phyloP scores from a whole-genome alignment of 1,284 basidiomycete species.

The Schizophyllum amplum region DNA sequence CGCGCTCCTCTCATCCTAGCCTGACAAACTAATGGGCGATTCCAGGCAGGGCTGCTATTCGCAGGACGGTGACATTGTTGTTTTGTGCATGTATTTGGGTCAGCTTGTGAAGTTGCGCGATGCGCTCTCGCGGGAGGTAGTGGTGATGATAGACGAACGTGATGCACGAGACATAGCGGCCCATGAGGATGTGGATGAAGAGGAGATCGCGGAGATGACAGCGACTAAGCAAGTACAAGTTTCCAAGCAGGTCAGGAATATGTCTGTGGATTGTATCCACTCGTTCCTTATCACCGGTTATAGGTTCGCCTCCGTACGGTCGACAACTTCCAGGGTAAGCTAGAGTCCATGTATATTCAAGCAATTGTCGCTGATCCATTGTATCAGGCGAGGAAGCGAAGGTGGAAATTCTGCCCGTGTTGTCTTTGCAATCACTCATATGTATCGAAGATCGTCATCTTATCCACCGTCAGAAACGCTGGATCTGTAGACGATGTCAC shows the following conservation, averaged over 20 bases:
- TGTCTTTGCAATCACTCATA: not conserved
- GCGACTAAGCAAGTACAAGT: constrained; percentile 40
- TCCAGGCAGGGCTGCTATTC: constrained; percentile 53
- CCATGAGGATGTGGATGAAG: constrained; percentile 33
- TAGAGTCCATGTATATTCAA: constrained; percentile 49
- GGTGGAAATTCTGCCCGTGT: constrained; percentile 17
- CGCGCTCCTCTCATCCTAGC: too few species aligned
- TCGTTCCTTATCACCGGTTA: too few species aligned
- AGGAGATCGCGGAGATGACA: constrained; percentile 19
- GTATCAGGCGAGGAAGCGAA: constrained; percentile 50
- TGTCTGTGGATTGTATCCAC: too few species aligned
- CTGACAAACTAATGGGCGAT: not conserved
- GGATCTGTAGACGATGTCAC: constrained; percentile 33
- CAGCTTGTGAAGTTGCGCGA: constrained; percentile 55
- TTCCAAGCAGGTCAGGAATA: constrained; percentile 33
- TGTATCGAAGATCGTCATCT: constrained; percentile 44
- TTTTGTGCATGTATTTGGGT: constrained; percentile 69
- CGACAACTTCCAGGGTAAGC: constrained; percentile 56
- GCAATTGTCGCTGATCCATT: not conserved
- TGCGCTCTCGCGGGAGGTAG: constrained; percentile 39
- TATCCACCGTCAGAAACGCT: constrained; percentile 65
- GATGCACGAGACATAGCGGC: constrained; percentile 52
- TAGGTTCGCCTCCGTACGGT: constrained; percentile 65
- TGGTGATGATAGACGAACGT: constrained; percentile 59
- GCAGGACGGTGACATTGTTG: constrained; percentile 60